A percentile compares a stretch with the other conserved stretches of the same genome.
Conservation (phyloP, 2,329 filamentous ascomycete genomes). For the Ambrosiella xylebori region DNA sequence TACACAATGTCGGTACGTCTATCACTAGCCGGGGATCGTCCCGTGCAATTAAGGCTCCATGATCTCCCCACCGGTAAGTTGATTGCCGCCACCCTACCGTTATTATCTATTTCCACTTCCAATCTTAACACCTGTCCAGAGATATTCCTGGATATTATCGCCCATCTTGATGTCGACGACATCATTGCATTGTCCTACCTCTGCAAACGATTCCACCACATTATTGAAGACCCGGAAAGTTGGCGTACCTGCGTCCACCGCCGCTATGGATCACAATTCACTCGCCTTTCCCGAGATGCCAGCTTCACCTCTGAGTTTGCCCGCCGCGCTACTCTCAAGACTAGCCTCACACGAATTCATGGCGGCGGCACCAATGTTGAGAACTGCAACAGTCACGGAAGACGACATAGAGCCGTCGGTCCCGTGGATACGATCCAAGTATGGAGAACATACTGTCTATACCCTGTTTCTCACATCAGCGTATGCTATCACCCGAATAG, state of each 20-base stretch:
- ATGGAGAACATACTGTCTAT: not conserved
- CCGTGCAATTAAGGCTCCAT: not conserved
- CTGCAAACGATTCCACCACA: constrained; percentile 67
- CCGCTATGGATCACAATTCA: constrained; percentile 53
- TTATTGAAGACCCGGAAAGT: constrained; percentile 81
- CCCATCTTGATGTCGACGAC: constrained; percentile 73
- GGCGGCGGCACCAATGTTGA: not conserved
- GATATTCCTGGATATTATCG: constrained; percentile 78
- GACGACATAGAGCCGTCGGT: not conserved
- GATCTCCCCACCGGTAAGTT: not conserved
- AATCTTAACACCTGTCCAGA: constrained; percentile 36
- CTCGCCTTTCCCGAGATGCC: constrained; percentile 19
- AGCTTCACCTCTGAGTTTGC: constrained; percentile 32
- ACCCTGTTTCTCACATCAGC: not conserved
- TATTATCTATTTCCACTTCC: not conserved
- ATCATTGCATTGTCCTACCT: constrained; percentile 70
- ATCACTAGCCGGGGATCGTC: no score
- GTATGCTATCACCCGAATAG: not conserved
- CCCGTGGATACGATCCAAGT: not conserved
- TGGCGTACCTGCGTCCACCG: constrained; percentile 88
- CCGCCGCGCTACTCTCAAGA: constrained; percentile 53
- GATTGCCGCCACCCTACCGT: not conserved
- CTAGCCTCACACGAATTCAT: constrained; percentile 50
- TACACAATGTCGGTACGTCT: no score
- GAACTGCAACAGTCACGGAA: not conserved